Evolutionary conservation across 305 asterid genomes (phyloP), one percentile per base, ranked within the genome.

Genomic region (Fraxinus greggii): DNA sequence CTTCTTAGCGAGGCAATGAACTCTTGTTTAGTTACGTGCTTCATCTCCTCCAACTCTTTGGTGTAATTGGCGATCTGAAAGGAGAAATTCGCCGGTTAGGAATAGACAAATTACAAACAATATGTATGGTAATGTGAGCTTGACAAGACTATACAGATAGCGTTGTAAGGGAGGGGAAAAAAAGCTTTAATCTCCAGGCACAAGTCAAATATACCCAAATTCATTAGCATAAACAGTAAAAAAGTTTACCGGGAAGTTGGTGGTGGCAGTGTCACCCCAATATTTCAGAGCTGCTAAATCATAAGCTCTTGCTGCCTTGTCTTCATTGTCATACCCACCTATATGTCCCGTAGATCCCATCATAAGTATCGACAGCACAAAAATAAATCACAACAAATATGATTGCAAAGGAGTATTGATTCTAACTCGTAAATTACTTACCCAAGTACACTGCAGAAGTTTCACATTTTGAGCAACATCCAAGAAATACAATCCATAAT

Each of bases 251-350:
- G 98, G 98, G 86, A 91, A 93, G 86, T 96, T 96, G 77, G 99
- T 96, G 40, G 97, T 96, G 70, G 99, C 98, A 7, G 93, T 85
- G 31, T 98, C 83, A 79, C 99, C 99, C 99, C 99, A 95, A 85
- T 95, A 95, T 75, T 94, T 95, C 42, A 95, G 92, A 31, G 99
- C 99, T n/a, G 99, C 99, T 90, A 96, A 86, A 88, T 96, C 99
- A 74, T 96, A 96, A 7, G 99, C 86, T 80, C 98, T 89, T 7
- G 99, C 99, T 1, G 99, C 99, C 91, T 90, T 94, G 9, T 93
- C 99, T 89, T 96, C 99, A 78, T 94, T 94, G 83, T 96, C 99
- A 87, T 96, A 96, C 12, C 99, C 99, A 86, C 99, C 99, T 94
- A 85, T 74, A 85, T 48, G 76, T 76, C 29, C 56, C 28, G 75